Percentiles rank a stretch among this genome's conserved stretches.
Conservation (phyloP, 441 rosid genomes). For the Pelargonium citronellum region DNA sequence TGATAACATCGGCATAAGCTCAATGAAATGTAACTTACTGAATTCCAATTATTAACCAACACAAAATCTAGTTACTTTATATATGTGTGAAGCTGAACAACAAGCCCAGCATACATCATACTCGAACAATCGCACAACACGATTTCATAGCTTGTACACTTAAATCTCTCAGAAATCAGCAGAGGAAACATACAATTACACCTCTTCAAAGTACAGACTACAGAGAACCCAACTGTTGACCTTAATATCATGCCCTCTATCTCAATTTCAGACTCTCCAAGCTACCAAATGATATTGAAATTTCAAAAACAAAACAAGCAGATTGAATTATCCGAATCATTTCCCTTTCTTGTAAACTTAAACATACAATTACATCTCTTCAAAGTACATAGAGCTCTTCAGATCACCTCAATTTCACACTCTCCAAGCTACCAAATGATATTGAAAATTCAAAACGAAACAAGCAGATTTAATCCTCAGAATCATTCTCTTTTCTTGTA, state of each 20-base stretch:
- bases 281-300: not conserved
- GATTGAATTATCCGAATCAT: not conserved
- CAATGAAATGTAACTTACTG: not conserved
- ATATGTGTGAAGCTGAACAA: not conserved
- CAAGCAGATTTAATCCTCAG: not conserved
- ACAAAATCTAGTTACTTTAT: not conserved
- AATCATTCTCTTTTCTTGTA: not conserved
- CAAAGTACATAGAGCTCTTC: not conserved
- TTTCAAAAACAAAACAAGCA: not conserved
- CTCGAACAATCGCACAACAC: not conserved
- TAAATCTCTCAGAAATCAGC: not conserved
- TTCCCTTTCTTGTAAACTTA: not conserved
- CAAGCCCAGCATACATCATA: no score
- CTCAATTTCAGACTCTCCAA: not conserved
- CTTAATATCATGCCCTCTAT: not conserved
- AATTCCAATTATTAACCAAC: not conserved
- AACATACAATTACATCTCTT: not conserved
- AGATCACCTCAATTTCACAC: not conserved
- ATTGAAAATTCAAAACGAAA: not conserved
- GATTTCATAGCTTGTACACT: not conserved
- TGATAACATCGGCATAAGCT: not conserved
- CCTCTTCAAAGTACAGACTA: not conserved
- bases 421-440: not conserved
- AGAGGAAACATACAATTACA: not conserved
- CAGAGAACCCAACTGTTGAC: not conserved